These are phyloP conservation scores for Fusarium equiseti DNA, from an alignment of 2,329 filamentous ascomycete species.

Conservation along the genomic window DNA sequence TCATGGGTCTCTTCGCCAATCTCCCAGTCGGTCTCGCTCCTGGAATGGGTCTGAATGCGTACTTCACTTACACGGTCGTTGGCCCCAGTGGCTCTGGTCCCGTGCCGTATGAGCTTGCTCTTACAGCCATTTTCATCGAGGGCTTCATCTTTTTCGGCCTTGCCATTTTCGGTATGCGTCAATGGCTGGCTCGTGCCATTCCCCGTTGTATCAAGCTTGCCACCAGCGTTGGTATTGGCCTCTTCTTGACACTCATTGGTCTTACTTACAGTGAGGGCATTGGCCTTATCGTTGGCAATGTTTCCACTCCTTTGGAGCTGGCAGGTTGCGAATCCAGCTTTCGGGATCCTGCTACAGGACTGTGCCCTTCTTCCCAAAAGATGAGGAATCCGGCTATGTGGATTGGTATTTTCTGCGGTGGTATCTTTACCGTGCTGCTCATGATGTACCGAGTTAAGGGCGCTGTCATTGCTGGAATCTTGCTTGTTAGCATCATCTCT, in stretches of 20 bases:
- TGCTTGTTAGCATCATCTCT: constrained; percentile 87
- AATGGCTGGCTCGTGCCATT: constrained; percentile 88
- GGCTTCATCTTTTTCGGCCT: constrained; percentile 87
- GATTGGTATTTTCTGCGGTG: constrained; percentile 89
- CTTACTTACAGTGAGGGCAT: constrained; percentile 86
- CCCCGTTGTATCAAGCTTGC: constrained; percentile 88
- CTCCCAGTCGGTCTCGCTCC: constrained; percentile 62
- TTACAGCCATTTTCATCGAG: constrained; percentile 90
- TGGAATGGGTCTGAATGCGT: constrained; percentile 79
- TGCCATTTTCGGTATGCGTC: constrained; percentile 83
- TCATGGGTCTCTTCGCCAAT: constrained; percentile 86
- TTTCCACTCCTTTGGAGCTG: constrained; percentile 76
- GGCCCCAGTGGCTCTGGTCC: constrained; percentile 79
- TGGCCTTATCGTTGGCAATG: constrained; percentile 78
- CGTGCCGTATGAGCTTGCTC: constrained; percentile 79
- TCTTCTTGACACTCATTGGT: constrained; percentile 82
- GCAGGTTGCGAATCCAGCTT: constrained; percentile 73
- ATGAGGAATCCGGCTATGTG: constrained; percentile 89
- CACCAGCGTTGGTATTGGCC: constrained; percentile 85
- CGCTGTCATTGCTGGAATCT: constrained; percentile 84
- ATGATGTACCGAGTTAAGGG: constrained; percentile 91
- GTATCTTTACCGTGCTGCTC: constrained; percentile 81
- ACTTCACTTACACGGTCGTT: constrained; percentile 81
- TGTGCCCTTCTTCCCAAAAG: constrained; percentile 74
- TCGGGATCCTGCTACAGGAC: constrained; percentile 44